These are phyloP conservation scores for Quercus variabilis DNA, from an alignment of 306 rosid species.

Conservation along the genomic window DNA sequence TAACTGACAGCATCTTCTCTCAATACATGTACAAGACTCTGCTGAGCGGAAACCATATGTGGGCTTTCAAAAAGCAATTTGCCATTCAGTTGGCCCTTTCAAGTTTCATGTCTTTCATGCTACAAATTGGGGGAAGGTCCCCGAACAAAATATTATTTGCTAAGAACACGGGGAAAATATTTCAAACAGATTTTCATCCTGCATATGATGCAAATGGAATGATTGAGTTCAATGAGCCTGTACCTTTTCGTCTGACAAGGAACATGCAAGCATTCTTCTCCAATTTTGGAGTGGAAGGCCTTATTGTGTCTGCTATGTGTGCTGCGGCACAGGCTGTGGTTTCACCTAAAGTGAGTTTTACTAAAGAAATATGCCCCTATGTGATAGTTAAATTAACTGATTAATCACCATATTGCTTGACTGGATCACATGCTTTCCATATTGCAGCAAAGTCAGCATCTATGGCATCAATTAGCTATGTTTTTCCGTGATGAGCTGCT, in stretches of 20 bases:
- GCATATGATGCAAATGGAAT: constrained; percentile 91
- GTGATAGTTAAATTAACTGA: background rate
- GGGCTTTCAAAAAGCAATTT: constrained; percentile 99
- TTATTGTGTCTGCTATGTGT: constrained; percentile 98
- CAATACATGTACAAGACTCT: constrained; percentile 97
- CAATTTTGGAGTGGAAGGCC: constrained; percentile 94
- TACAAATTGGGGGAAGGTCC: constrained; percentile 97
- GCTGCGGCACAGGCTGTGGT: constrained; percentile 96
- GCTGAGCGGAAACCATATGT: constrained; percentile 83
- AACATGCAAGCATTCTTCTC: constrained; percentile 96
- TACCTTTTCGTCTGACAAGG: constrained; percentile 97
- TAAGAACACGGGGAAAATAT: constrained; percentile 95
- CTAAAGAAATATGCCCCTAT: background rate
- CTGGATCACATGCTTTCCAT: constrained; percentile 13
- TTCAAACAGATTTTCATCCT: constrained; percentile 98
- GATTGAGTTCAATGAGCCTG: constrained; percentile 93
- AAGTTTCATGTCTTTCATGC: constrained; percentile 92
- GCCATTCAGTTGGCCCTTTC: constrained; percentile 98
- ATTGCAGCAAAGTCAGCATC: constrained; percentile 95
- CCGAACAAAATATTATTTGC: constrained; percentile 97
- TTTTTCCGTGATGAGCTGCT: constrained; percentile 97
- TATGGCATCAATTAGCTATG: constrained; percentile 99
- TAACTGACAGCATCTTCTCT: constrained; percentile 84
- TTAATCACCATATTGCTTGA: constrained; percentile 3
- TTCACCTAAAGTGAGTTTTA: constrained; percentile 74